Evolutionary conservation across 139 green algal species (phyloP).

Genomic region (Micractinium conductrix): DNA sequence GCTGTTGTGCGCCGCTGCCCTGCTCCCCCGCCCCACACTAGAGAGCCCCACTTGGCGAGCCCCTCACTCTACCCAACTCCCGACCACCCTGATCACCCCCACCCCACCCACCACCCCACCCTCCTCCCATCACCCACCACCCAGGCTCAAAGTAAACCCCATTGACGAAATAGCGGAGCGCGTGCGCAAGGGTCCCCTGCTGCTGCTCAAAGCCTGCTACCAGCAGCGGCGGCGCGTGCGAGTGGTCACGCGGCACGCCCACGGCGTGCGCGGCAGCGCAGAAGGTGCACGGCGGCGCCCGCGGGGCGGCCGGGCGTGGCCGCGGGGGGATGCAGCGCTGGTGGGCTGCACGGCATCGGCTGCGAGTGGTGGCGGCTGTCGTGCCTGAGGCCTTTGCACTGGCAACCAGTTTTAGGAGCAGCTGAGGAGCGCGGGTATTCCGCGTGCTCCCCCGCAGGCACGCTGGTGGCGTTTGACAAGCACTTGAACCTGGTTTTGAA

Average conservation of each 20-base stretch:
- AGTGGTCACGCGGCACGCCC: constrained; percentile 73
- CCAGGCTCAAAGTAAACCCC: constrained; percentile 2
- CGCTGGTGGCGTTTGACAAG: constrained; percentile 71
- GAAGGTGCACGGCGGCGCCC: no score
- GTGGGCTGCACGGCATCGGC: no score
- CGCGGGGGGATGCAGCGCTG: no score
- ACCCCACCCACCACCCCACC: not conserved
- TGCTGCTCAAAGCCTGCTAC: constrained; percentile 45
- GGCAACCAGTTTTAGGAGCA: no score
- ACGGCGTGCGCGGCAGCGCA: constrained; percentile 66
- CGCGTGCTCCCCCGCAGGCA: constrained; percentile 48
- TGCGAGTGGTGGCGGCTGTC: no score
- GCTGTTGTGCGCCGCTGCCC: not conserved
- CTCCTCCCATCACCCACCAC: not conserved
- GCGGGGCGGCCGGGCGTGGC: no score
- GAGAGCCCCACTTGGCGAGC: no score
- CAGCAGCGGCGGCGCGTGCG: constrained; percentile 42
- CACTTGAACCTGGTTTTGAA: constrained; percentile 79
- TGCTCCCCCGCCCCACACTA: not conserved
- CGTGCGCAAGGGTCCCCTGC: constrained; percentile 53
- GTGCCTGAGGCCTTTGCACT: no score
- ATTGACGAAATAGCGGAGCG: constrained; percentile 38
- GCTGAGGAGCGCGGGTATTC: no score
- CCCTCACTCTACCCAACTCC: no score
- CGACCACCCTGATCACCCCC: no score